Percentiles rank a stretch among this genome's conserved stretches.
Evolutionary conservation across 1,284 basidiomycete genomes (phyloP).

Genomic region (Pulchroboletus neoregius): DNA sequence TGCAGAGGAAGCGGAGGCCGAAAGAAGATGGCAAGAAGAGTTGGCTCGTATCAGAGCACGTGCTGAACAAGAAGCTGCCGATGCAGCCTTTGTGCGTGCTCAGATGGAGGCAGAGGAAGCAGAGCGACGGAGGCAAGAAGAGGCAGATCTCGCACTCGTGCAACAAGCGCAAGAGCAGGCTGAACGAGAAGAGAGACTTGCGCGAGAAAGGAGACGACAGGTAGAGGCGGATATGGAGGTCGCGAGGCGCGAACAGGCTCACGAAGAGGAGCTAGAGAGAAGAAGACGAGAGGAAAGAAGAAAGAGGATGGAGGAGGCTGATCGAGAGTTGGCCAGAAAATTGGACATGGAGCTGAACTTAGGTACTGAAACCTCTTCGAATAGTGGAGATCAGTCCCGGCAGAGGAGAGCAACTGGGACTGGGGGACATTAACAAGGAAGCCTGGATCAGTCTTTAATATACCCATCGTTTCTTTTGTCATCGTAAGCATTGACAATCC

Average conservation of each 20-base stretch:
- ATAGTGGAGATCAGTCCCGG: slow-evolving; percentile 8
- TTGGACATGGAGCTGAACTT: slow-evolving; percentile 32
- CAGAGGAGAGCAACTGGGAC: slow-evolving; percentile 3
- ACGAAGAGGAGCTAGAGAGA: slow-evolving; percentile 37
- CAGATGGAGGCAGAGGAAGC: slow-evolving; percentile 34
- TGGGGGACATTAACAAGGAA: slow-evolving; percentile 5
- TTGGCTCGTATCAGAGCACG: slow-evolving; percentile 31
- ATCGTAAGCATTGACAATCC: not conserved
- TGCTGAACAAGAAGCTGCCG: slow-evolving; percentile 33
- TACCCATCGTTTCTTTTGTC: not conserved
- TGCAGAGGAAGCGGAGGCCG: slow-evolving; percentile 29
- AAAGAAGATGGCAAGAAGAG: slow-evolving; percentile 32
- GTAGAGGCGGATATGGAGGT: slow-evolving; percentile 33
- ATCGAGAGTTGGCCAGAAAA: slow-evolving; percentile 30
- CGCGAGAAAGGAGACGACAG: slow-evolving; percentile 24
- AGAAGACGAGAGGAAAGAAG: slow-evolving; percentile 34
- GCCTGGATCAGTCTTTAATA: not conserved
- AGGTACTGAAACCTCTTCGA: slow-evolving; percentile 4
- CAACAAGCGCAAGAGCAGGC: slow-evolving; percentile 31
- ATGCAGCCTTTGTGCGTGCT: slow-evolving; percentile 34
- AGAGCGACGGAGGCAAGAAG: slow-evolving; percentile 31
- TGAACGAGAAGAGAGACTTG: slow-evolving; percentile 26
- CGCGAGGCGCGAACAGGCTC: slow-evolving; percentile 35
- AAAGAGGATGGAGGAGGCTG: slow-evolving; percentile 24
- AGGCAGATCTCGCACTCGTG: slow-evolving; percentile 30